Evolutionary conservation across 108 stramenopile genomes (phyloP).

Genomic region (Discostella pseudostelligera): DNA sequence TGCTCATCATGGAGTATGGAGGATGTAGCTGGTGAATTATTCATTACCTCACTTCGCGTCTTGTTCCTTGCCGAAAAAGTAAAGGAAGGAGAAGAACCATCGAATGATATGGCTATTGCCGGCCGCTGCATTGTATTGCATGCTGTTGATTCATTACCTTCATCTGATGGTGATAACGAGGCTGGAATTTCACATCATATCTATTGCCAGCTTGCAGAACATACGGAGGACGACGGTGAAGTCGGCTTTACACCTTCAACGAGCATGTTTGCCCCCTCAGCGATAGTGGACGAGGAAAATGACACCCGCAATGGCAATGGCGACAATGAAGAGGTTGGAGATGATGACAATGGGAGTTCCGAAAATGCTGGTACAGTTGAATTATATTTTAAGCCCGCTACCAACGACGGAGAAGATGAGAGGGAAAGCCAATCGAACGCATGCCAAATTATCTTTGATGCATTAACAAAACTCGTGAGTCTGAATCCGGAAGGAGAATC

Average conservation of each 20-base stretch:
- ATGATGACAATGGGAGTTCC: conserved; percentile 5
- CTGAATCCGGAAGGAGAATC: conserved; percentile 56
- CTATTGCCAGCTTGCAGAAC: conserved; percentile 37
- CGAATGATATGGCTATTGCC: conserved; percentile 59
- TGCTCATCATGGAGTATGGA: conserved; percentile 45
- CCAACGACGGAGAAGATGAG: conserved; percentile 4
- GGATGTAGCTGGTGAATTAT: conserved; percentile 34
- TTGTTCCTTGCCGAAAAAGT: conserved; percentile 23
- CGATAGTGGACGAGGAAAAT: conserved; percentile 40
- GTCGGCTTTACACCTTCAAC: conserved; percentile 28
- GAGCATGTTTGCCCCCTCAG: conserved; percentile 10
- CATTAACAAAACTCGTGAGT: conserved; percentile 62
- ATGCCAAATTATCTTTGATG: conserved; percentile 61
- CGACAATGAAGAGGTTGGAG: conserved; percentile 10
- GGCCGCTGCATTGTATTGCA: conserved; percentile 71
- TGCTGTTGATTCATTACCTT: conserved; percentile 50
- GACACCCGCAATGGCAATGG: conserved; percentile 32
- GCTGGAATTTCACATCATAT: conserved; percentile 14
- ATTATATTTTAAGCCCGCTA: conserved; percentile 49
- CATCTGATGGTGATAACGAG: not conserved
- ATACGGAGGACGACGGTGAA: conserved; percentile 12
- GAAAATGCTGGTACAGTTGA: conserved; percentile 44
- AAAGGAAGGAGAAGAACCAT: not conserved
- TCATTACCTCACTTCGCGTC: conserved; percentile 45
- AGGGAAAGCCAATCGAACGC: conserved; percentile 14